Conservation (phyloP, 108 stramenopile species). For the Stephanodiscus minutulus region DNA sequence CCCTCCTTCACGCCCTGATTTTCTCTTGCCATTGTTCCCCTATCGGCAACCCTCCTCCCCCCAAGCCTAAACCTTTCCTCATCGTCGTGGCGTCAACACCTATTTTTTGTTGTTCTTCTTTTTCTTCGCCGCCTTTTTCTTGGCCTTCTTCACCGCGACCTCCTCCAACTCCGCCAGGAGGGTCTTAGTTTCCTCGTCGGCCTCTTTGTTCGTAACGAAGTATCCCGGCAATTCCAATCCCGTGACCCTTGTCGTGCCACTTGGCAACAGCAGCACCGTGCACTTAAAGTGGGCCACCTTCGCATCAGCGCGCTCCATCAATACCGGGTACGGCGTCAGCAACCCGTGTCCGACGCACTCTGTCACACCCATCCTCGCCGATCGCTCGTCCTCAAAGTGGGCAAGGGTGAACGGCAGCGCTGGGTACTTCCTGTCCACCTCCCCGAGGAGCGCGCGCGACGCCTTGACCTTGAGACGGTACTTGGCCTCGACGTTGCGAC, state of each 20-base stretch:
- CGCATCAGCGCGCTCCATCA: slow-evolving; percentile 87
- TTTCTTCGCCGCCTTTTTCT: slow-evolving; percentile 86
- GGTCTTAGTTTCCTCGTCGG: slow-evolving; percentile 85
- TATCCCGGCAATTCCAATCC: slow-evolving; percentile 80
- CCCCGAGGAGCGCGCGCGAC: slow-evolving; percentile 79
- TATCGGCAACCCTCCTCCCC: too few relatives aligned
- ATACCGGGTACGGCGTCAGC: slow-evolving; percentile 91
- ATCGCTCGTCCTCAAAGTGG: slow-evolving; percentile 91
- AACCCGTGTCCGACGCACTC: slow-evolving; percentile 95
- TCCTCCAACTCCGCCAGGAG: slow-evolving; percentile 74
- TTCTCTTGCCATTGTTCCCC: neutral
- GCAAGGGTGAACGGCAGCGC: slow-evolving; percentile 97
- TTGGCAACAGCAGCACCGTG: slow-evolving; percentile 94
- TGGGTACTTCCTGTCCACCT: slow-evolving; percentile 95
- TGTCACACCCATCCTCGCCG: slow-evolving; percentile 92
- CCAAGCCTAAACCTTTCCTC: too few relatives aligned
- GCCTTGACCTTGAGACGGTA: slow-evolving; percentile 98
- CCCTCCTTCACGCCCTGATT: neutral
- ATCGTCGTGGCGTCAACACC: neutral
- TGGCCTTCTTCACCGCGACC: slow-evolving; percentile 79
- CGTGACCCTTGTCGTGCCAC: slow-evolving; percentile 91
- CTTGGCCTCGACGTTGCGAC: slow-evolving; percentile 94
- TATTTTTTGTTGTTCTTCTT: slow-evolving; percentile 19
- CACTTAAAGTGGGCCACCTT: slow-evolving; percentile 97
- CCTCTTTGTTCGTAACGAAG: slow-evolving; percentile 84